These are phyloP conservation scores for Casuarina cunninghamiana DNA, from an alignment of 306 rosid genomes.

Conservation along the genomic window DNA sequence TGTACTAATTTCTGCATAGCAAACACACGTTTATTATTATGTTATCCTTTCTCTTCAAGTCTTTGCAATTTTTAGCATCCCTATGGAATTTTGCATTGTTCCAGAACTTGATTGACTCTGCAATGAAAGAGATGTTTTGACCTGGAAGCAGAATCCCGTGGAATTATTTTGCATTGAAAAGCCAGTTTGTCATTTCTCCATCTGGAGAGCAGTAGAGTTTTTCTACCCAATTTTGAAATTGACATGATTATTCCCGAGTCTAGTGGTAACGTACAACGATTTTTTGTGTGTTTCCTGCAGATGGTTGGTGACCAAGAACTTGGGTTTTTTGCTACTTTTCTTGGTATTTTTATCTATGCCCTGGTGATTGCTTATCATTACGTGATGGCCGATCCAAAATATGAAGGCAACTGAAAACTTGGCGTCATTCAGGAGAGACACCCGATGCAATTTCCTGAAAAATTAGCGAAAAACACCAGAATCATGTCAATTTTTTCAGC, in stretches of 20 bases:
- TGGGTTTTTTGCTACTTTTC: constrained; percentile 32
- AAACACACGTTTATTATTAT: background rate
- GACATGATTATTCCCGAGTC: background rate
- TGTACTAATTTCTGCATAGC: background rate
- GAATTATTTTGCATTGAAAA: background rate
- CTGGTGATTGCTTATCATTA: constrained; percentile 39
- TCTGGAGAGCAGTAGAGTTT: background rate
- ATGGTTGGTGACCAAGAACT: constrained; percentile 35
- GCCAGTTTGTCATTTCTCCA: background rate
- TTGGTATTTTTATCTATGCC: constrained; percentile 33
- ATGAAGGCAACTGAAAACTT: constrained; percentile 30
- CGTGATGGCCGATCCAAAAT: constrained; percentile 36
- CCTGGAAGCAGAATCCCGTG: background rate
- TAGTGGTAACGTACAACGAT: background rate
- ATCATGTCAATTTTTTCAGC: background rate
- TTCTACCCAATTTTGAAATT: background rate
- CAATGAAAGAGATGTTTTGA: background rate
- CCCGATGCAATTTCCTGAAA: background rate
- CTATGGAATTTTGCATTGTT: background rate
- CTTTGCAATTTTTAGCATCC: background rate
- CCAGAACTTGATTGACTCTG: background rate
- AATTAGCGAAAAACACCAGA: background rate
- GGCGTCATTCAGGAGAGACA: background rate
- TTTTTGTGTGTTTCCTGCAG: constrained; percentile 13
- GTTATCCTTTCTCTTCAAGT: background rate